Conservation (phyloP, 2,329 filamentous ascomycete genomes). For the Sphaerulina vaccinii region DNA sequence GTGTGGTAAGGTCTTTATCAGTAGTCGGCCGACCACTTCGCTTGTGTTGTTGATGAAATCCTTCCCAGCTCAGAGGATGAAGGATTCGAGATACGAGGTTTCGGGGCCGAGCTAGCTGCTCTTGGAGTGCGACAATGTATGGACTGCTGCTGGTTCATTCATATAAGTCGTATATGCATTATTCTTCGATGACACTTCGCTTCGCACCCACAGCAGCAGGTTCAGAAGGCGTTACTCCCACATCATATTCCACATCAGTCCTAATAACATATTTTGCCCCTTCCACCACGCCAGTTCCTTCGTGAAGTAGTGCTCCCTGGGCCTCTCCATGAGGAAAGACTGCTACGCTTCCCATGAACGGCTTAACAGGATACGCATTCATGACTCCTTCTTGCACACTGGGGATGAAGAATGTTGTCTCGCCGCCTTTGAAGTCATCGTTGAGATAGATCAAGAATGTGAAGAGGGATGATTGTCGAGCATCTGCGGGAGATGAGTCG, state of each 20-base stretch:
- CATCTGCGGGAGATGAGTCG: constrained; percentile 59
- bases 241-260: constrained; percentile 69
- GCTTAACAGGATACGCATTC: constrained; percentile 67
- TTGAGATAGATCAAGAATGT: constrained; percentile 70
- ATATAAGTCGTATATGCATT: not conserved
- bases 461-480: constrained; percentile 65
- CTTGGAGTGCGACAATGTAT: too few species aligned
- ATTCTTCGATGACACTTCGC: constrained; percentile 9
- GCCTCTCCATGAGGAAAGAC: constrained; percentile 70
- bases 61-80: too few species aligned
- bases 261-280: constrained; percentile 68
- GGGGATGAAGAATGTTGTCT: constrained; percentile 70
- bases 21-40: too few species aligned
- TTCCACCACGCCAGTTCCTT: constrained; percentile 67
- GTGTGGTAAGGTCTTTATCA: too few species aligned
- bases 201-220: not conserved
- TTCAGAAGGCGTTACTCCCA: constrained; percentile 34
- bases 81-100: too few species aligned
- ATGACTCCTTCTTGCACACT: constrained; percentile 62
- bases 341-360: constrained; percentile 66
- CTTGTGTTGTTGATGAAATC: too few species aligned
- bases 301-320: constrained; percentile 64
- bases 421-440: constrained; percentile 69
- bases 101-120: too few species aligned
- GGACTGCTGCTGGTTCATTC: not conserved